These are phyloP conservation scores for Cyberlindnera petersonii DNA, from an alignment of 805 yeast genomes.

Conservation along the genomic window DNA sequence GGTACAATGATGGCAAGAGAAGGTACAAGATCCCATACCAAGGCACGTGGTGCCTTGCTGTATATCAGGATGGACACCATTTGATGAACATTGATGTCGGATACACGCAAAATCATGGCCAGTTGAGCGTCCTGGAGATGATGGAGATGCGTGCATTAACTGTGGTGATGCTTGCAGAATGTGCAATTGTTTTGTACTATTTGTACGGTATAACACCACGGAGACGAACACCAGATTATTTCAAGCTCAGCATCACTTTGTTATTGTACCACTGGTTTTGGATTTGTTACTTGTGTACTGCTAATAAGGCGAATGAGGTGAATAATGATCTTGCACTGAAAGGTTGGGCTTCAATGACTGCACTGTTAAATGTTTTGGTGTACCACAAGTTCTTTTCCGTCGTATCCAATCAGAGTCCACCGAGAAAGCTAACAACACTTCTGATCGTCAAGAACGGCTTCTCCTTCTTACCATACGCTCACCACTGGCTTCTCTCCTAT, in stretches of 20 bases:
- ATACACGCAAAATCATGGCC: constrained; percentile 1
- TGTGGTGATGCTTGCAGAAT: no score
- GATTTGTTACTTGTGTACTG: background rate
- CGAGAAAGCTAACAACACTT: background rate
- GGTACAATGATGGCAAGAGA: constrained; percentile 5
- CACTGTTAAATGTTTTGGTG: background rate
- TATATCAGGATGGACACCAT: constrained; percentile 12
- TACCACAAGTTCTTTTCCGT: background rate
- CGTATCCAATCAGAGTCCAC: background rate
- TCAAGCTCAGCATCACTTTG: background rate
- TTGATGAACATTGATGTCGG: background rate
- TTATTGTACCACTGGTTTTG: constrained; percentile 7
- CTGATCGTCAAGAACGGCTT: background rate
- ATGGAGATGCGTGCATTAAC: background rate
- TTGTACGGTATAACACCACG: background rate
- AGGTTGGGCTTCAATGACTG: background rate
- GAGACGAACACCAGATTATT: background rate
- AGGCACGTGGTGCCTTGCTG: constrained; percentile 12
- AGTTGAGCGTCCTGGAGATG: constrained; percentile 4
- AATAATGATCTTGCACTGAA: background rate
- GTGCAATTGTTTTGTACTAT: no score
- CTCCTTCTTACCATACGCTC: background rate
- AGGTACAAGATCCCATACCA: constrained; percentile 2
- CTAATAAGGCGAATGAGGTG: background rate
- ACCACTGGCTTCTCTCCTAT: background rate